phyloP scores from a whole-genome alignment of 2,329 filamentous ascomycete genomes.

The Calcarisporium arbuscula region DNA sequence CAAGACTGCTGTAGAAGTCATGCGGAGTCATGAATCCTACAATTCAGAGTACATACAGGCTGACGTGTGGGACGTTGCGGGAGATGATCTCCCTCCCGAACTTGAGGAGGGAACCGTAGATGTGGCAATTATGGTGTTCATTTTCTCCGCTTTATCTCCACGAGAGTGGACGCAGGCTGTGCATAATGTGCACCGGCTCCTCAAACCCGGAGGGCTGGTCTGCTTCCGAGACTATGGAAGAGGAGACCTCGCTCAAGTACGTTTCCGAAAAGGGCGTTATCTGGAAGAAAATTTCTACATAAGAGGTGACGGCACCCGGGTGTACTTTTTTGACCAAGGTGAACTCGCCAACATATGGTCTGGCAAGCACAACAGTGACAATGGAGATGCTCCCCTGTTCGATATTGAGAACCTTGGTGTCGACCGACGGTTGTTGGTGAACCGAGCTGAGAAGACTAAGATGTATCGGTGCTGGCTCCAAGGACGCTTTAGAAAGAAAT shows the following conservation, averaged over 20 bases:
- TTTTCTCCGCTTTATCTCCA: conserved; percentile 88
- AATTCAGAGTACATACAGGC: conserved; percentile 67
- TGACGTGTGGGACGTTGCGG: conserved; percentile 89
- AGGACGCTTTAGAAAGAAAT: conserved; percentile 69
- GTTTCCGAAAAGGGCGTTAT: conserved; percentile 93
- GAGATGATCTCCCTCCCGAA: conserved; percentile 66
- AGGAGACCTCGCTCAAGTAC: conserved; percentile 90
- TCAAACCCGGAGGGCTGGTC: conserved; percentile 90
- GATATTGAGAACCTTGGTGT: conserved; percentile 73
- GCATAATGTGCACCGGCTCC: conserved; percentile 68
- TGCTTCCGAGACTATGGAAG: conserved; percentile 95
- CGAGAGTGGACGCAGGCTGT: conserved; percentile 79
- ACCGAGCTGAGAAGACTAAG: conserved; percentile 82
- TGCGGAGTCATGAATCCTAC: conserved; percentile 75
- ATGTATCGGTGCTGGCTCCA: conserved; percentile 99
- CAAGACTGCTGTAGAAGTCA: conserved; percentile 89
- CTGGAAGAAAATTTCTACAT: conserved; percentile 98
- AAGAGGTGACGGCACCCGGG: conserved; percentile 86
- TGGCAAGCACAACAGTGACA: conserved; percentile 26
- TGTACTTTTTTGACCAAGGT: conserved; percentile 93
- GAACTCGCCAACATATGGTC: conserved; percentile 78
- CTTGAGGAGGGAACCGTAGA: conserved; percentile 77
- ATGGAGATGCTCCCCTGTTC: conserved; percentile 41
- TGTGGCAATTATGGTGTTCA: conserved; percentile 91
- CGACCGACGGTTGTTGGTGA: conserved; percentile 85